phyloP scores from a whole-genome alignment of 306 rosid species.

The Vigna reflexopilosa region DNA sequence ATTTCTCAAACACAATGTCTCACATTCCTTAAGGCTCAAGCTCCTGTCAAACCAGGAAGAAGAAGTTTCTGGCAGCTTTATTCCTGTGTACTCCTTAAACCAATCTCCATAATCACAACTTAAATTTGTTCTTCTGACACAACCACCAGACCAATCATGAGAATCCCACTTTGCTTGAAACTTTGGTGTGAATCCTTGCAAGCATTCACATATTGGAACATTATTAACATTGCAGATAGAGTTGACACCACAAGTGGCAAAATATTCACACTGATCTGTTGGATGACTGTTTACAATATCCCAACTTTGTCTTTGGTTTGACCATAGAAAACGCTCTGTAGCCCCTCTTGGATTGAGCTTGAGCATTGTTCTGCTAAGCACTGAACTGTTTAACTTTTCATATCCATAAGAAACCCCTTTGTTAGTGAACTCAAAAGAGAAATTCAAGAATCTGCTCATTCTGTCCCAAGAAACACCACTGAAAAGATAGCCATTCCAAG shows the following conservation, averaged over 20 bases:
- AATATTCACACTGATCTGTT: background rate
- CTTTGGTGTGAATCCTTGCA: slow-evolving; percentile 35
- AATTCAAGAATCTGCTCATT: background rate
- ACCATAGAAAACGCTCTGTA: background rate
- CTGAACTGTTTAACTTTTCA: background rate
- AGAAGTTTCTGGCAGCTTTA: slow-evolving; percentile 31
- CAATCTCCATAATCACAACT: background rate
- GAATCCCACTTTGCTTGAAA: slow-evolving; percentile 31
- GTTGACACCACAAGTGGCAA: slow-evolving; percentile 25
- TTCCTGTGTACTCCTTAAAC: slow-evolving; percentile 23
- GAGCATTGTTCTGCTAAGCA: background rate
- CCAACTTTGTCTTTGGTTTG: background rate
- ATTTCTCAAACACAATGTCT: slow-evolving; percentile 24
- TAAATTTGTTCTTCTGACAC: background rate
- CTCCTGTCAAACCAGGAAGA: slow-evolving; percentile 22
- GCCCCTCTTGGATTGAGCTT: background rate
- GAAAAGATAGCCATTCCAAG: background rate
- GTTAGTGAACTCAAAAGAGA: background rate
- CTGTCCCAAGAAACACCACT: background rate
- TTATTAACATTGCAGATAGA: background rate
- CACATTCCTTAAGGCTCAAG: slow-evolving; percentile 32
- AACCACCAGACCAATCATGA: slow-evolving; percentile 32
- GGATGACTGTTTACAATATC: background rate
- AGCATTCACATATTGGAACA: slow-evolving; percentile 19
- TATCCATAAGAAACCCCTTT: background rate